phyloP scores from a whole-genome alignment of 2,329 filamentous ascomycete species.

The Aquanectria penicillioides region DNA sequence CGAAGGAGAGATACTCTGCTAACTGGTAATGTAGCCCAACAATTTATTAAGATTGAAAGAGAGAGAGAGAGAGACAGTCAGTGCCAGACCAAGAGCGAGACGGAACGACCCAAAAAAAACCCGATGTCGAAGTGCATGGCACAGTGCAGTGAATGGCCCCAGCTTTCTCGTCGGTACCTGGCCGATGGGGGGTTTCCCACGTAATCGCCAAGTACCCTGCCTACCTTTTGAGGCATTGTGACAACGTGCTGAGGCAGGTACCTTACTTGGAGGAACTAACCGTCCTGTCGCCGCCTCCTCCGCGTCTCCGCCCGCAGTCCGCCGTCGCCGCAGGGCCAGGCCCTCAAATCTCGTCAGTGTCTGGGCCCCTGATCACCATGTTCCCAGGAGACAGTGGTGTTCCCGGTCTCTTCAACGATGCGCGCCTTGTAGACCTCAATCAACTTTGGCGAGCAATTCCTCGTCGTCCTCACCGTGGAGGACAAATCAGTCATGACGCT shows the following conservation, averaged over 20 bases:
- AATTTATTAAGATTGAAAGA: conserved; percentile 8
- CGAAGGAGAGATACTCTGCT: background rate
- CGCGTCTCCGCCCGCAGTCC: conserved; percentile 10
- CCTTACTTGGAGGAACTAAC: conserved; percentile 5
- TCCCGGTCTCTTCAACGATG: too few species aligned
- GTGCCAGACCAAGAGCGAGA: too few species aligned
- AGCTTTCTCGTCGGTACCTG: conserved; percentile 13
- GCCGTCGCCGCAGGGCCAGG: conserved; percentile 14
- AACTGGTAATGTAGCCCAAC: background rate
- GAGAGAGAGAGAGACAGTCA: background rate
- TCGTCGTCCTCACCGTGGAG: too few species aligned
- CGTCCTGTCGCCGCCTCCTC: background rate
- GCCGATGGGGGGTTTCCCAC: background rate
- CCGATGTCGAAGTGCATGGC: background rate
- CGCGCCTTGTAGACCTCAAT: too few species aligned
- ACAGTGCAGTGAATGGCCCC: conserved; percentile 13
- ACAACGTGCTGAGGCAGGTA: too few species aligned
- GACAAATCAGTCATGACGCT: background rate
- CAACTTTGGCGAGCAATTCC: too few species aligned
- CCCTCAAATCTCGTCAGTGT: conserved; percentile 19
- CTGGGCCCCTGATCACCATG: conserved; percentile 11
- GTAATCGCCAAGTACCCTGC: conserved; percentile 10
- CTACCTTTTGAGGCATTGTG: too few species aligned
- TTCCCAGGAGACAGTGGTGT: too few species aligned
- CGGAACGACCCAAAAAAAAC: background rate